phyloP scores from a whole-genome alignment of 345 rosid genomes.

The Triadica sebifera region DNA sequence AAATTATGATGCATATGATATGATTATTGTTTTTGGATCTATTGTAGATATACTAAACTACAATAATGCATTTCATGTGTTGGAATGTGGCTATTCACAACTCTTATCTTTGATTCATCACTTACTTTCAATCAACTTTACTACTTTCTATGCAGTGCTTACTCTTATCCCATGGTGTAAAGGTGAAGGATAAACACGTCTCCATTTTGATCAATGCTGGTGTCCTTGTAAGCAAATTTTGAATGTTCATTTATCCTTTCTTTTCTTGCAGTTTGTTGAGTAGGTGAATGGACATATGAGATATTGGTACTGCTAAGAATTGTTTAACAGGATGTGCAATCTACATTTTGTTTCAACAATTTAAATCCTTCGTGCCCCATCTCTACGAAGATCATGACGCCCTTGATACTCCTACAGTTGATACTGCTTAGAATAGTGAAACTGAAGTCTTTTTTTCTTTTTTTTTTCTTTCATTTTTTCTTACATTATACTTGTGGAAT shows the following conservation, averaged over 20 bases:
- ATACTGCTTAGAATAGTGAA: not conserved
- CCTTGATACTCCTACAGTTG: not conserved
- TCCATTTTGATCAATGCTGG: constrained; percentile 78
- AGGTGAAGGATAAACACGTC: constrained; percentile 69
- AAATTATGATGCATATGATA: not conserved
- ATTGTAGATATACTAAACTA: not conserved
- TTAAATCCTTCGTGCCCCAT: not conserved
- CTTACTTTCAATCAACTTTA: not conserved
- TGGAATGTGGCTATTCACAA: not conserved
- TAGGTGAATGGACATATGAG: not conserved
- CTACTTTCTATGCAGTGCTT: constrained; percentile 44
- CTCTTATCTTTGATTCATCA: not conserved
- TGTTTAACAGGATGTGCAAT: no score
- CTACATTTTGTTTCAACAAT: not conserved
- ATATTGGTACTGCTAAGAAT: not conserved
- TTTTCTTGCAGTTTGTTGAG: constrained; percentile 7
- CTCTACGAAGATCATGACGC: not conserved
- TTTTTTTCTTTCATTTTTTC: not conserved
- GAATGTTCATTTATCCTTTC: constrained; percentile 3
- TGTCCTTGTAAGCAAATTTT: constrained; percentile 64
- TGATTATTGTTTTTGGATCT: not conserved
- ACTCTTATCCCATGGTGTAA: constrained; percentile 72
- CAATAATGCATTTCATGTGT: not conserved
- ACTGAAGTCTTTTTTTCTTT: not conserved
- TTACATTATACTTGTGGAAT: not conserved